A percentile compares a stretch with the other conserved stretches of the same genome.
Evolutionary conservation across 2,329 filamentous ascomycete species (phyloP).

Genomic region (Colletotrichum sp.): DNA sequence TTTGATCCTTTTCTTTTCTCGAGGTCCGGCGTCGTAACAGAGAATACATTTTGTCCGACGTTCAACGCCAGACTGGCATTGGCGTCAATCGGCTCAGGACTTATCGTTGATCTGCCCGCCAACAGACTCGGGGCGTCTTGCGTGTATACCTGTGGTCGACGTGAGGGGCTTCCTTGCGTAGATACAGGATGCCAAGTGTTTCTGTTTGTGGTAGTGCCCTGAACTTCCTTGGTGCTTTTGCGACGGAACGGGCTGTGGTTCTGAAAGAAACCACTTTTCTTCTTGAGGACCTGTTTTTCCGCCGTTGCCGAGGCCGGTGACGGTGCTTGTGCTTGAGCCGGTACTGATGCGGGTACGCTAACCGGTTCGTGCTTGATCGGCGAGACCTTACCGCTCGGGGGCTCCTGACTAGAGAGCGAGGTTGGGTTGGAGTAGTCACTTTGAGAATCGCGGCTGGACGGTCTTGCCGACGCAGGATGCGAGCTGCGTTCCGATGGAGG

Average conservation of each 20-base stretch:
- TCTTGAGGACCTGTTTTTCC: slow-evolving; percentile 63
- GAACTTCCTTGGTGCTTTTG: slow-evolving; percentile 82
- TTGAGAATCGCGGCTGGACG: slow-evolving; percentile 84
- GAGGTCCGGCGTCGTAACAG: slow-evolving; percentile 81
- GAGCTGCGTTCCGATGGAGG: slow-evolving; percentile 61
- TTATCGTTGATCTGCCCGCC: slow-evolving; percentile 53
- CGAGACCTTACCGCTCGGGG: slow-evolving; percentile 74
- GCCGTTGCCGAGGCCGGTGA: slow-evolving; percentile 58
- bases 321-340: slow-evolving; percentile 64
- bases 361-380: slow-evolving; percentile 69
- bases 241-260: slow-evolving; percentile 91
- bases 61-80: slow-evolving; percentile 93
- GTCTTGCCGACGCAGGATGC: slow-evolving; percentile 66
- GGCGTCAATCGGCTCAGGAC: slow-evolving; percentile 88
- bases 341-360: slow-evolving; percentile 48
- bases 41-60: slow-evolving; percentile 94
- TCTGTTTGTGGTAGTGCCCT: slow-evolving; percentile 47
- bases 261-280: slow-evolving; percentile 88
- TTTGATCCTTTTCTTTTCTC: slow-evolving; percentile 45
- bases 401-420: slow-evolving; percentile 86
- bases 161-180: slow-evolving; percentile 32
- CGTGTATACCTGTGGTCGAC: slow-evolving; percentile 44
- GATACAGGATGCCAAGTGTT: slow-evolving; percentile 63
- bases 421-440: slow-evolving; percentile 92
- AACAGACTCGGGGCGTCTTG: slow-evolving; percentile 41